Evolutionary conservation across 345 rosid genomes (phyloP).

Genomic region (Turritis glabra): DNA sequence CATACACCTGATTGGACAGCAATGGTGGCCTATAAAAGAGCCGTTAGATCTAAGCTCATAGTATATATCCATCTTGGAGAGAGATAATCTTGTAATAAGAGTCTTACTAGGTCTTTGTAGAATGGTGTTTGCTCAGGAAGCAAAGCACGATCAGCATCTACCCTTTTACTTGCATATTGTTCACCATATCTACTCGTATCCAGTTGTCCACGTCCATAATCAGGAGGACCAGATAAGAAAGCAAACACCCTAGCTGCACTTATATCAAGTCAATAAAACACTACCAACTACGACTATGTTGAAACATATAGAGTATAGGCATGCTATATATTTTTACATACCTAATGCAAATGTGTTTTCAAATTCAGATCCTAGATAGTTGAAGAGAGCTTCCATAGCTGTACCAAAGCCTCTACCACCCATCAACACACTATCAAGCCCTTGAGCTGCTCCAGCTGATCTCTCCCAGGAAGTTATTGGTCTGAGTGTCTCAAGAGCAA

Average conservation of each 20-base stretch:
- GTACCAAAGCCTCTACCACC: conserved; percentile 98
- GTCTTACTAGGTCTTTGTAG: conserved; percentile 83
- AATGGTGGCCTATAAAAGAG: conserved; percentile 76
- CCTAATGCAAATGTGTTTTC: conserved; percentile 97
- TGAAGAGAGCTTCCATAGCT: conserved; percentile 94
- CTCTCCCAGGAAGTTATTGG: conserved; percentile 98
- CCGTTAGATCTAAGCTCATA: conserved; percentile 42
- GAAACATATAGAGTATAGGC: background rate
- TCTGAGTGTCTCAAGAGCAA: conserved; percentile 93
- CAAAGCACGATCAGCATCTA: conserved; percentile 97
- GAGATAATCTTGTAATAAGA: conserved; percentile 26
- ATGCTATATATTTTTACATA: conserved; percentile 40
- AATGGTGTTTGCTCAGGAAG: conserved; percentile 99
- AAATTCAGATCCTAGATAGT: conserved; percentile 92
- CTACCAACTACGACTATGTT: background rate
- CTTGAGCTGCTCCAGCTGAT: conserved; percentile 74
- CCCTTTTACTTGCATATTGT: conserved; percentile 98
- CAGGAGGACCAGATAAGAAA: conserved; percentile 98
- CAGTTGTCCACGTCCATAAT: conserved; percentile 95
- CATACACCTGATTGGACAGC: conserved; percentile 99
- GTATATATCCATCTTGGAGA: conserved; percentile 19
- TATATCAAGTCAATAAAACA: conserved; percentile 32
- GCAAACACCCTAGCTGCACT: conserved; percentile 94
- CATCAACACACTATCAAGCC: conserved; percentile 82
- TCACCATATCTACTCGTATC: conserved; percentile 98